Evolutionary conservation across 2,329 filamentous ascomycete species (phyloP).

Genomic region (Aspergillus amoenus): DNA sequence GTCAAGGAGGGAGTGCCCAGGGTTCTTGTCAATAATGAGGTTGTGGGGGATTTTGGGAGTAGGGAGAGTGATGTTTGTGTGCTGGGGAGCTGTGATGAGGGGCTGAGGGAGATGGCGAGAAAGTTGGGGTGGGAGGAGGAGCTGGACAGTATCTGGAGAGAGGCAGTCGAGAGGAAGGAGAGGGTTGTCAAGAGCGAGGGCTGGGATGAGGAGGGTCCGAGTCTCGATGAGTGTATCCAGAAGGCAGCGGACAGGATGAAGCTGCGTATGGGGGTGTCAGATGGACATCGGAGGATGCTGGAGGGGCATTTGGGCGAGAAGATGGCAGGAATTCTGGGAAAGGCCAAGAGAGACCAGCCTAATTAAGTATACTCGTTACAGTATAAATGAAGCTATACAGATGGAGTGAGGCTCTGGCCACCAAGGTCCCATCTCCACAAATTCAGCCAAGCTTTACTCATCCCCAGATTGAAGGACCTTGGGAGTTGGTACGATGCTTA

Average conservation of each 20-base stretch:
- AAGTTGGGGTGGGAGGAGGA: constrained; percentile 78
- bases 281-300: constrained; percentile 39
- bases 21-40: constrained; percentile 76
- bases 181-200: constrained; percentile 23
- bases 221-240: constrained; percentile 51
- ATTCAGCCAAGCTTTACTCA: background rate
- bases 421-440: background rate
- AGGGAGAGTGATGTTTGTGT: constrained; percentile 73
- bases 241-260: constrained; percentile 52
- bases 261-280: constrained; percentile 39
- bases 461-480: background rate
- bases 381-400: no score
- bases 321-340: constrained; percentile 8
- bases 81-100: constrained; percentile 72
- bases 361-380: no score
- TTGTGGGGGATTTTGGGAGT: constrained; percentile 71
- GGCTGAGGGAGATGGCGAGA: constrained; percentile 69
- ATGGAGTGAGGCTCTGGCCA: no score
- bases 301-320: constrained; percentile 27
- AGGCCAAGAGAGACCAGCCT: no score
- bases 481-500: background rate
- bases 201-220: constrained; percentile 41
- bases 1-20: constrained; percentile 61
- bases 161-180: constrained; percentile 57
- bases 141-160: constrained; percentile 68